These are phyloP conservation scores for Eucalyptus dawsonii DNA, from an alignment of 345 rosid species.

Conservation along the genomic window DNA sequence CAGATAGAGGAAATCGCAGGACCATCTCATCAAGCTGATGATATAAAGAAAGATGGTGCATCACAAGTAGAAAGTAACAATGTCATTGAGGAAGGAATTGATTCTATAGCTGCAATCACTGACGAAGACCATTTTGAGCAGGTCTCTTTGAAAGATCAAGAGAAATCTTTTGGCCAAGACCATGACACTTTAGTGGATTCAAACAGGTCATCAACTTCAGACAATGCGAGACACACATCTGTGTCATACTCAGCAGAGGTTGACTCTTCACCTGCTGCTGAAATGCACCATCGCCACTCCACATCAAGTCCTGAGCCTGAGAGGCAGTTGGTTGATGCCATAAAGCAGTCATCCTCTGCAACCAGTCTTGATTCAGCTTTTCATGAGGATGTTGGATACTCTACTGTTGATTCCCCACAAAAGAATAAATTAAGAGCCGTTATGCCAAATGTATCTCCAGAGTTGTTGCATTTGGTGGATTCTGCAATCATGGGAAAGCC, in stretches of 20 bases:
- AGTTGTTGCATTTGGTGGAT: conserved; percentile 94
- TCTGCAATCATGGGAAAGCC: conserved; percentile 98
- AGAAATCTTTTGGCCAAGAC: conserved; percentile 16
- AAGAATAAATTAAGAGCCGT: conserved; percentile 53
- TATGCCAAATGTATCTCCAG: conserved; percentile 93
- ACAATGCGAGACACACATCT: conserved; percentile 21
- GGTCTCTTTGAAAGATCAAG: conserved; percentile 68
- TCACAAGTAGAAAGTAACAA: neutral
- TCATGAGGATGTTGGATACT: conserved; percentile 27
- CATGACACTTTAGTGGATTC: conserved; percentile 11
- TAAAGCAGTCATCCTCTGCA: conserved; percentile 38
- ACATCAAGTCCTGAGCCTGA: conserved; percentile 50
- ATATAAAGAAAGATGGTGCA: neutral
- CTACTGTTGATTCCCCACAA: conserved; percentile 57
- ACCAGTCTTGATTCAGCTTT: conserved; percentile 42
- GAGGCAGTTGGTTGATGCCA: conserved; percentile 16
- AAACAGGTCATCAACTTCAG: conserved; percentile 24
- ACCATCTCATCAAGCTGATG: conserved; percentile 14
- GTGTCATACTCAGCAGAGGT: conserved; percentile 21
- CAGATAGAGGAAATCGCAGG: conserved; percentile 19
- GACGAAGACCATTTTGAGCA: conserved; percentile 79
- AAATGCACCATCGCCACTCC: conserved; percentile 22
- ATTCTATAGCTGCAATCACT: conserved; percentile 13
- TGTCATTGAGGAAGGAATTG: conserved; percentile 5
- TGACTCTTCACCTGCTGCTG: conserved; percentile 27